phyloP scores from a whole-genome alignment of 2,329 filamentous ascomycete genomes.

The Cladophialophora bantiana region DNA sequence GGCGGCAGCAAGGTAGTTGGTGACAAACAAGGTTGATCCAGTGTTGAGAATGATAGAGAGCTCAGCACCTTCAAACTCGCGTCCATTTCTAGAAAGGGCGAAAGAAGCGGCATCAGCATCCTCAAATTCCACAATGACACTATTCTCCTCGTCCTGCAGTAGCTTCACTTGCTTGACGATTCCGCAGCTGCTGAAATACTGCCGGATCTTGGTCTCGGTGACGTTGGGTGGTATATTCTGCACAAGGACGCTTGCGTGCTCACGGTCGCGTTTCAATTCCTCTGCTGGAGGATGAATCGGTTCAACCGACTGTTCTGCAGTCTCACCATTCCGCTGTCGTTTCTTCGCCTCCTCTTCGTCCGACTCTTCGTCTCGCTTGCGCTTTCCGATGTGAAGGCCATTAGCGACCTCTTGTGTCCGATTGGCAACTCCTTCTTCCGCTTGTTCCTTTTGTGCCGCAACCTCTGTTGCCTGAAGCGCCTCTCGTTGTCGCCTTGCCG shows the following conservation, averaged over 20 bases:
- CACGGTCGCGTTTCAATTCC: constrained; percentile 77
- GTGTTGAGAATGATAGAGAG: constrained; percentile 78
- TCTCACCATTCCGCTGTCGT: constrained; percentile 64
- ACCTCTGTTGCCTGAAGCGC: constrained; percentile 62
- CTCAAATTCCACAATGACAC: constrained; percentile 85
- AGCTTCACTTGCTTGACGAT: constrained; percentile 79
- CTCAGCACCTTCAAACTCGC: constrained; percentile 74
- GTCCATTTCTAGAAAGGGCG: constrained; percentile 81
- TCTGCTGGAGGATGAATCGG: constrained; percentile 48
- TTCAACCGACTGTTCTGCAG: constrained; percentile 41
- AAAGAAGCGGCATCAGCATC: constrained; percentile 79
- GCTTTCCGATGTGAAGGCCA: constrained; percentile 60
- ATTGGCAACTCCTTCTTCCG: constrained; percentile 42
- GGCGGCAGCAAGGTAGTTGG: constrained; percentile 77
- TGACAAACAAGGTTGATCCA: constrained; percentile 82
- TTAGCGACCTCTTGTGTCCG: constrained; percentile 39
- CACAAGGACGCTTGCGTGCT: constrained; percentile 85
- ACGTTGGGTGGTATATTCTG: constrained; percentile 75
- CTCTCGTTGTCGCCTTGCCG: constrained; percentile 70
- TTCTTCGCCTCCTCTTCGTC: constrained; percentile 67
- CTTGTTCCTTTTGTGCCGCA: constrained; percentile 42
- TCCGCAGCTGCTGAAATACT: constrained; percentile 93
- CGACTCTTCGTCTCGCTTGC: constrained; percentile 72
- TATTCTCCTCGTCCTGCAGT: constrained; percentile 67
- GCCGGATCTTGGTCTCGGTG: constrained; percentile 75